Base-by-base conservation (phyloP, 306 rosid genomes). In the Medicago ruthenica region DNA sequence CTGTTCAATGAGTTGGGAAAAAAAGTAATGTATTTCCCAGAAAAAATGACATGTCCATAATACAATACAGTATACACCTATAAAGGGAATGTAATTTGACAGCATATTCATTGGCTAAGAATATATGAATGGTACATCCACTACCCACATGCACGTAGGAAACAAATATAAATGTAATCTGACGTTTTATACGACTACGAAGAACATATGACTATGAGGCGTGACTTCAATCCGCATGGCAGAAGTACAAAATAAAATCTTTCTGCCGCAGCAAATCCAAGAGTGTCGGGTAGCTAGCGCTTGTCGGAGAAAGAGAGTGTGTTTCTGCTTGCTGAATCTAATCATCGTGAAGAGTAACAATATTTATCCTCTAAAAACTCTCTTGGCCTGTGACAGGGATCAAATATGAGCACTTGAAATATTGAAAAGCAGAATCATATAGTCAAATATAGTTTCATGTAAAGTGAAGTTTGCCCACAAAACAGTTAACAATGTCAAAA, bases 351-450 rank as follows among this genome's bases (percentile, higher is more conserved):
- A 61, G 74, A 63, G 60, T 50, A 50, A 67, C 83, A 70, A 77
- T 31, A 65, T 53, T 47, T 73, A 61, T 67, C 86, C 87, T 48
- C 88, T 63, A 51, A 91, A 54, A 74, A 79, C 40, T 16, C 81
- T 85, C 82, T 89, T 93, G 67, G 87, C 91, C 98, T 93, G 96
- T 80, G 76, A 78, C 6, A 55, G 22, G 41, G 40, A 79, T 37
- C 50, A 63, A 60, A 78, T 54, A 55, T 48, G 41, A 61, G 72
- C 68, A 78, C 79, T 74, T 72, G 61, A 58, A 65, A 61, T 61
- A 65, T 58, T 70, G 59, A 79, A 44, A 58, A 34, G 61, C 72
- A 57, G 67, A 69, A 67, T 72, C 74, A 54, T 64, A 11, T 48
- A 55, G 81, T 42, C 22, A 39, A 59, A 63, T 39, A 82, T 24